phyloP scores from a whole-genome alignment of 2,329 filamentous ascomycete species.

The Leptosphaerulina australis region DNA sequence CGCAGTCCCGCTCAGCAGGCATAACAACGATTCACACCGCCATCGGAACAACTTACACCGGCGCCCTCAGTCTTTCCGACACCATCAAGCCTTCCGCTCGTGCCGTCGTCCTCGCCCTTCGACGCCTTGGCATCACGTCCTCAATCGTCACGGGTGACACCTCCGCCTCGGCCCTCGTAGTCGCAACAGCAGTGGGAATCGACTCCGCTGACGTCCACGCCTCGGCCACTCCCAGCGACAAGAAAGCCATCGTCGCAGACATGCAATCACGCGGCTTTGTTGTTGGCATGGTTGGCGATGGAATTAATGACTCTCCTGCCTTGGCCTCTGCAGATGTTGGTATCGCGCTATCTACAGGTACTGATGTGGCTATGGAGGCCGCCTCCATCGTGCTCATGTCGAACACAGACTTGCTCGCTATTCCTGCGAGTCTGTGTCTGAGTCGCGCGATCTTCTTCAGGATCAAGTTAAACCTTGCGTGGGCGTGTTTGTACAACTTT shows the following conservation, averaged over 20 bases:
- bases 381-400: slow-evolving; percentile 96
- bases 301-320: slow-evolving; percentile 97
- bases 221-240: slow-evolving; percentile 88
- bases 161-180: slow-evolving; percentile 78
- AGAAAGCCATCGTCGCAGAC: slow-evolving; percentile 80
- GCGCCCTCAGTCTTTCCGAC: slow-evolving; percentile 83
- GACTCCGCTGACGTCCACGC: slow-evolving; percentile 76
- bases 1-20: slow-evolving; percentile 60
- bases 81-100: slow-evolving; percentile 87
- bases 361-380: slow-evolving; percentile 97
- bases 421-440: slow-evolving; percentile 84
- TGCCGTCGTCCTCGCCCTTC: slow-evolving; percentile 79
- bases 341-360: slow-evolving; percentile 89
- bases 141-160: slow-evolving; percentile 96
- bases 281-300: slow-evolving; percentile 95
- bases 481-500: slow-evolving; percentile 92
- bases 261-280: slow-evolving; percentile 75
- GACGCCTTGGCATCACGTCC: slow-evolving; percentile 82
- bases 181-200: slow-evolving; percentile 84
- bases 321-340: slow-evolving; percentile 91
- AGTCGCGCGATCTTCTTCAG: slow-evolving; percentile 84
- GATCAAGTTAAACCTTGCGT: slow-evolving; percentile 91
- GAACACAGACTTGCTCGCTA: slow-evolving; percentile 86
- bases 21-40: slow-evolving; percentile 92
- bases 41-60: slow-evolving; percentile 80